These are phyloP conservation scores for Fomitopsis betulina DNA, from an alignment of 1,284 basidiomycete species.

Conservation along the genomic window DNA sequence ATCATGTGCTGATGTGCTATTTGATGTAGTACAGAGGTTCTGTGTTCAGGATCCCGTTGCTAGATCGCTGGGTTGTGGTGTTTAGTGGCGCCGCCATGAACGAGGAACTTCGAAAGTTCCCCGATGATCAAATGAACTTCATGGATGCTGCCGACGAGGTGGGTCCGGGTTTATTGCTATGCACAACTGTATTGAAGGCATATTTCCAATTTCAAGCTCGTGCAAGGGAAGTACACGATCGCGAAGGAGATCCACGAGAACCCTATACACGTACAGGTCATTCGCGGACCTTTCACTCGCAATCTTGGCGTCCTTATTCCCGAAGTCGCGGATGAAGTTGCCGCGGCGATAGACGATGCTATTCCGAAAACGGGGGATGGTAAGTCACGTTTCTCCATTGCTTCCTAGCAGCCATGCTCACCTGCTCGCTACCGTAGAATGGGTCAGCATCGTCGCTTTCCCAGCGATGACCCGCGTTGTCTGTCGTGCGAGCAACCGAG, in stretches of 20 bases:
- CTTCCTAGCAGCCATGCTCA: too few relatives aligned
- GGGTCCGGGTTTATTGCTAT: conserved; percentile 18
- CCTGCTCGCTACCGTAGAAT: conserved; percentile 11
- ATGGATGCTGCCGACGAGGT: conserved; percentile 6
- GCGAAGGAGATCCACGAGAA: conserved; percentile 2
- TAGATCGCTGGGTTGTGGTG: conserved; percentile 29
- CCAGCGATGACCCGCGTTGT: conserved; percentile 38
- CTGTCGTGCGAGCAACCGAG: conserved; percentile 40
- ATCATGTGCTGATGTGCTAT: neutral
- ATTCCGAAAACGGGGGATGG: neutral
- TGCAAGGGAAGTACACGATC: conserved; percentile 10
- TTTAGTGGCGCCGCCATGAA: conserved; percentile 27
- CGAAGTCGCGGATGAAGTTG: conserved; percentile 17
- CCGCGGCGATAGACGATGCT: conserved; percentile 5
- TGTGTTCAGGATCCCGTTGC: conserved; percentile 29
- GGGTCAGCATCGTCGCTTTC: conserved; percentile 27
- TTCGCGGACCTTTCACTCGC: conserved; percentile 14
- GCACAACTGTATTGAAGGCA: neutral
- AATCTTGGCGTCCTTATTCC: conserved; percentile 11
- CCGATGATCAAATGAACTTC: conserved; percentile 31
- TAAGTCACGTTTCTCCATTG: neutral
- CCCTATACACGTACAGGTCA: conserved; percentile 12
- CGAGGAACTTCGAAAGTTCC: conserved; percentile 31
- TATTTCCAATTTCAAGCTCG: neutral
- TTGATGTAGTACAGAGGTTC: conserved; percentile 16